Evolutionary conservation across 139 green algal genomes (phyloP).

Genomic region (Yamagishiella unicocca): DNA sequence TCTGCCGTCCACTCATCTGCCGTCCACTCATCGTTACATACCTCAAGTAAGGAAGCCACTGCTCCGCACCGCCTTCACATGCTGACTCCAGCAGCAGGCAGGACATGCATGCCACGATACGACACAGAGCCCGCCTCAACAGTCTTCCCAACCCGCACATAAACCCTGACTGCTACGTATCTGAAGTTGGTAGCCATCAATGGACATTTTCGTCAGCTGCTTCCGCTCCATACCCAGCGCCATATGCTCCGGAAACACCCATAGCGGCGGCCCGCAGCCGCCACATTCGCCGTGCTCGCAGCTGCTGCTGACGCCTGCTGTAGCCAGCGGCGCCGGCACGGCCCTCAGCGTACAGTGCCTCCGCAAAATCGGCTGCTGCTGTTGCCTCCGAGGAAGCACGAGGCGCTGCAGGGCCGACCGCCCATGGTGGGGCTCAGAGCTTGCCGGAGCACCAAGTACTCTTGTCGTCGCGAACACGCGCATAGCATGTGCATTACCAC

Average conservation of each 20-base stretch:
- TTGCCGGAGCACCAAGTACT: constrained; percentile 5
- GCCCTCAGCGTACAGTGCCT: not conserved
- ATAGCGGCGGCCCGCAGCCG: constrained; percentile 3
- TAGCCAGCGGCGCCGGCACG: not conserved
- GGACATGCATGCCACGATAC: too few relatives aligned
- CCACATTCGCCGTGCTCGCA: not conserved
- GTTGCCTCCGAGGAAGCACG: not conserved
- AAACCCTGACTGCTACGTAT: too few relatives aligned
- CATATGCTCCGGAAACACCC: constrained; percentile 34
- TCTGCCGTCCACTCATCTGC: too few relatives aligned
- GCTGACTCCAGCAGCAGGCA: too few relatives aligned
- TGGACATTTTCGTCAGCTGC: not conserved
- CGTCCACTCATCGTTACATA: too few relatives aligned
- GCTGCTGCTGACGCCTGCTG: not conserved
- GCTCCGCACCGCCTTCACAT: too few relatives aligned
- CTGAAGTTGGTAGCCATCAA: constrained; percentile 17
- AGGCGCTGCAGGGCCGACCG: not conserved
- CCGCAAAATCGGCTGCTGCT: constrained; percentile 3
- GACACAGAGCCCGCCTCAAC: too few relatives aligned
- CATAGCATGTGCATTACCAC: too few relatives aligned
- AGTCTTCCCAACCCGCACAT: too few relatives aligned
- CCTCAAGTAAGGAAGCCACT: too few relatives aligned
- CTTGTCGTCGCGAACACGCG: too few relatives aligned
- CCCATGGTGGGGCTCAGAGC: not conserved
- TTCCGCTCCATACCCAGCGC: not conserved